These are phyloP conservation scores for Eremothecium coryli DNA, from an alignment of 1,139 yeast genomes.

Conservation along the genomic window DNA sequence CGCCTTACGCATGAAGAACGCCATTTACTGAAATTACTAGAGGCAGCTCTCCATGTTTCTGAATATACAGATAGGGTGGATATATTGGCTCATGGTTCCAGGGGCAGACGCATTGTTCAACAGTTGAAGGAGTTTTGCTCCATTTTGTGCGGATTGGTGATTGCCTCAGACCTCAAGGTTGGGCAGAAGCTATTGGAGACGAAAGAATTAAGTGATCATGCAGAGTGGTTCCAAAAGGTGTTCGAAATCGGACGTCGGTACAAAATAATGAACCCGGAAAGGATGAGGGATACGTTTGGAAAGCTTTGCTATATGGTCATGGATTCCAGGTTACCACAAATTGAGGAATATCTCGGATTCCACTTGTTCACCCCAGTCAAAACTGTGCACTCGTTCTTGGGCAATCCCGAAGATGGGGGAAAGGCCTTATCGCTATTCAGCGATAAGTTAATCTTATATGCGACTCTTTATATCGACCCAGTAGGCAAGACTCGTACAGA, in stretches of 20 bases:
- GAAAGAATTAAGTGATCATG: slow-evolving; percentile 55
- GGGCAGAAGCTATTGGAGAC: slow-evolving; percentile 55
- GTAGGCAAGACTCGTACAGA: slow-evolving; percentile 43
- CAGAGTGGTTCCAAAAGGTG: slow-evolving; percentile 55
- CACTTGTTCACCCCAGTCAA: slow-evolving; percentile 60
- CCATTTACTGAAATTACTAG: slow-evolving; percentile 49
- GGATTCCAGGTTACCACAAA: slow-evolving; percentile 67
- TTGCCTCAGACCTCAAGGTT: slow-evolving; percentile 58
- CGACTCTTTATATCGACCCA: slow-evolving; percentile 56
- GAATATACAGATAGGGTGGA: slow-evolving; percentile 72
- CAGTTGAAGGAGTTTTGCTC: slow-evolving; percentile 67
- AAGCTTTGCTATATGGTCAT: slow-evolving; percentile 69
- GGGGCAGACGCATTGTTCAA: slow-evolving; percentile 55
- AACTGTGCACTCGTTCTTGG: slow-evolving; percentile 46
- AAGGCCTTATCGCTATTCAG: slow-evolving; percentile 39
- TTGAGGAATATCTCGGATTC: slow-evolving; percentile 58
- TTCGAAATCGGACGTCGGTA: slow-evolving; percentile 72
- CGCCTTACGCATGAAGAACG: slow-evolving; percentile 58
- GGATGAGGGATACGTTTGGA: slow-evolving; percentile 66
- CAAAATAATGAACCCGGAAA: slow-evolving; percentile 71
- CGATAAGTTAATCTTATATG: slow-evolving; percentile 48
- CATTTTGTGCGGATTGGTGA: slow-evolving; percentile 61
- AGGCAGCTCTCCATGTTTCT: slow-evolving; percentile 64
- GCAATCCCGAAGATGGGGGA: slow-evolving; percentile 32
- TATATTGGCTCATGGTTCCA: slow-evolving; percentile 51